phyloP scores from a whole-genome alignment of 2,329 filamentous ascomycete species.

The Penicillium italicum region DNA sequence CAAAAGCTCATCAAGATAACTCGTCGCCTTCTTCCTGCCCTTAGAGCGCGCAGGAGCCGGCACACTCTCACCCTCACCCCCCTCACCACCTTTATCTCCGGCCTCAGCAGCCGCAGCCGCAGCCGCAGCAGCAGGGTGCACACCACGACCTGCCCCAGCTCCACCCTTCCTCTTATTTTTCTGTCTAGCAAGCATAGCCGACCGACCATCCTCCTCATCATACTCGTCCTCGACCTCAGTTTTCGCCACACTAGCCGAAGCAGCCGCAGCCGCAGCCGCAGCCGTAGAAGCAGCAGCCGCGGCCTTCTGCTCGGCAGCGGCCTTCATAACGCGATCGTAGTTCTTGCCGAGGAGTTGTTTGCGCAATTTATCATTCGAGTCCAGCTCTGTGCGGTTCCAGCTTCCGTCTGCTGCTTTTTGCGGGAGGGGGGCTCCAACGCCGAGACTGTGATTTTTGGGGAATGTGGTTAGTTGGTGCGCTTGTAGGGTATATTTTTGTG shows the following conservation, averaged over 20 bases:
- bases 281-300: slow-evolving; percentile 17
- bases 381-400: slow-evolving; percentile 40
- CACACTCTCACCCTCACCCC: slow-evolving; percentile 5
- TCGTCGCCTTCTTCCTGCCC: slow-evolving; percentile 42
- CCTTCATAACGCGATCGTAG: slow-evolving; percentile 39
- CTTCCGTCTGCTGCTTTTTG: slow-evolving; percentile 39
- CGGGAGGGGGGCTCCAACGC: slow-evolving; percentile 48
- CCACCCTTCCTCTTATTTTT: slow-evolving; percentile 19
- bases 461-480: not conserved
- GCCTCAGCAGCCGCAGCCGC: not conserved
- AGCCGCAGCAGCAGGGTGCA: slow-evolving; percentile 1
- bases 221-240: slow-evolving; percentile 26
- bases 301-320: slow-evolving; percentile 18
- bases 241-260: not conserved
- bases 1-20: slow-evolving; percentile 54
- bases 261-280: slow-evolving; percentile 22
- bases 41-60: slow-evolving; percentile 18
- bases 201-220: slow-evolving; percentile 44
- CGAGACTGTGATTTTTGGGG: slow-evolving; percentile 37
- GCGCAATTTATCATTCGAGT: slow-evolving; percentile 45
- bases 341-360: slow-evolving; percentile 46
- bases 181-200: slow-evolving; percentile 37
- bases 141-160: not conserved
- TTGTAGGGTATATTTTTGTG: not conserved
- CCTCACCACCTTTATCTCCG: slow-evolving; percentile 1